Base-by-base conservation (phyloP, 2,329 filamentous ascomycete genomes). In the Trichoderma semiorbis region DNA sequence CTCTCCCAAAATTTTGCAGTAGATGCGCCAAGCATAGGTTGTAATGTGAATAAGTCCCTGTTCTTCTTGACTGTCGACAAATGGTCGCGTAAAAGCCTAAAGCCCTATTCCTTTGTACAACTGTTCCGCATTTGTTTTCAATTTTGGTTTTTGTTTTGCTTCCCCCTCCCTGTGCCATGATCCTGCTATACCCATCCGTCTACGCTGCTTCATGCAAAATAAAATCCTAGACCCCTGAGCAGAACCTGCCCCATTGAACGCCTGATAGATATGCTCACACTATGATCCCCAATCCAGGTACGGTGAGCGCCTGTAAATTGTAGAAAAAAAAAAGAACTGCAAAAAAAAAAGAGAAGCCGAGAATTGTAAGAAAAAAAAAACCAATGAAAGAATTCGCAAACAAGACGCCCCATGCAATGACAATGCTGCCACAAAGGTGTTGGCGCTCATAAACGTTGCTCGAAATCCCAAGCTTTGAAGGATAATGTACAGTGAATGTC, bases 321-420 rank as follows among this genome's bases (percentile, higher is more conserved):
- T 65, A 71, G 61, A 24, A 43, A 64, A 32, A 43, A 14, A 61
- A 39, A 47, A 7, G 14, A 65, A 55, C n/a, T n/a, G 21, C 47
- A 21, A 34, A n/a, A 55, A 47, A 50, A 60, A 30, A 26, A 57
- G 21, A 39, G 14, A 47, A 32, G 32, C 55, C 36, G 47, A 69
- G 36, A 61, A 28, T 69, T 50, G 66, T 53, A 34, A n/a, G 16
- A 43, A 43, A 43, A 12, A 43, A 12, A n/a, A 65, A 58, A 34
- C 11, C 16, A 47, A 61, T 28, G 47, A 28, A 53, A 69, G 39
- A 53, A 68, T 60, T 63, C 47, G 58, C 68, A 63, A 64, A 70
- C 60, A 71, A 71, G 69, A 71, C 62, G 69, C 70, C 70, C 64
- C n/a, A 61, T 64, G 36, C 55, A 68, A 72, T 72, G 64, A 68